Evolutionary conservation across 2,329 filamentous ascomycete genomes (phyloP).

Genomic region (Alternaria solani): DNA sequence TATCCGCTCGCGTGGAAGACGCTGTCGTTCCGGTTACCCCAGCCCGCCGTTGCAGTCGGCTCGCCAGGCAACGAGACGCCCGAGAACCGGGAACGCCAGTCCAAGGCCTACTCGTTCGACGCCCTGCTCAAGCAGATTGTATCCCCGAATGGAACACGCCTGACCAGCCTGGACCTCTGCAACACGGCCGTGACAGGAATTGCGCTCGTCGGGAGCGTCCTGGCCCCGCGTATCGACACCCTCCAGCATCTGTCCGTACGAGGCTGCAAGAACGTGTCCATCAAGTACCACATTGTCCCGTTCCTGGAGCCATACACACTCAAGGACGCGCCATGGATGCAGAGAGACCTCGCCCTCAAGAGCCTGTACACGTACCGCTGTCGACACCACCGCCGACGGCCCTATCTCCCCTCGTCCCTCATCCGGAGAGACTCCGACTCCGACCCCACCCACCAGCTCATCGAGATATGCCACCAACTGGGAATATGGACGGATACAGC

Average conservation of each 20-base stretch:
- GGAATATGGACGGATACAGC: slow-evolving; percentile 69
- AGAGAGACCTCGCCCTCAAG: slow-evolving; percentile 61
- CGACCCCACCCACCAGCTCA: slow-evolving; percentile 67
- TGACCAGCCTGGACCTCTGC: slow-evolving; percentile 66
- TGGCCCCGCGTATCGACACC: slow-evolving; percentile 62
- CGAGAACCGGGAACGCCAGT: slow-evolving; percentile 56
- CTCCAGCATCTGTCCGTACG: slow-evolving; percentile 68
- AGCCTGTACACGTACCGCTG: slow-evolving; percentile 69
- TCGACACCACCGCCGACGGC: slow-evolving; percentile 67
- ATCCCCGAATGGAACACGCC: slow-evolving; percentile 63
- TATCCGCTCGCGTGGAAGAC: slow-evolving; percentile 69
- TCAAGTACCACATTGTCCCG: slow-evolving; percentile 70
- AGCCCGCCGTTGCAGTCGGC: slow-evolving; percentile 48
- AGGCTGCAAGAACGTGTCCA: slow-evolving; percentile 70
- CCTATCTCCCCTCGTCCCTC: slow-evolving; percentile 65
- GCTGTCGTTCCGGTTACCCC: slow-evolving; percentile 64
- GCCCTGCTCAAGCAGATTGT: slow-evolving; percentile 64
- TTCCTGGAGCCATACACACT: slow-evolving; percentile 58
- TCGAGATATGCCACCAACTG: slow-evolving; percentile 65
- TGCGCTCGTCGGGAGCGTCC: slow-evolving; percentile 63
- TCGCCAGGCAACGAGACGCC: slow-evolving; percentile 53
- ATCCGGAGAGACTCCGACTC: slow-evolving; percentile 66
- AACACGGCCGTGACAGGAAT: slow-evolving; percentile 68
- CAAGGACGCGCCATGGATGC: slow-evolving; percentile 53
- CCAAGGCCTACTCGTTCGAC: slow-evolving; percentile 66